These are phyloP conservation scores for Synchytrium microbalum DNA, from an alignment of 371 early-diverging fungal species.

Conservation along the genomic window DNA sequence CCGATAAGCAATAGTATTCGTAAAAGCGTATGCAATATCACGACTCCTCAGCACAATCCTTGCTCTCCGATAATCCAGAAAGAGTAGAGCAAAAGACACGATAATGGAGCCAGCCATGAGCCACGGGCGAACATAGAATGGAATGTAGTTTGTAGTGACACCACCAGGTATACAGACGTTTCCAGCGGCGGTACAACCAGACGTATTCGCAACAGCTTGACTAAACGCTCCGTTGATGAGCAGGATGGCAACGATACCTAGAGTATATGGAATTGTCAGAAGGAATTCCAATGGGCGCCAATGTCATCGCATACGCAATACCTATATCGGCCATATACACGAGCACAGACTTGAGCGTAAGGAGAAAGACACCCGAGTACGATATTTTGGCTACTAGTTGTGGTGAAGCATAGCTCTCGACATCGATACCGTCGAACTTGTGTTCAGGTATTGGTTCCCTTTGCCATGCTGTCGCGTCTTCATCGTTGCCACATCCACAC, in stretches of 20 bases:
- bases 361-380: slow-evolving; percentile 1
- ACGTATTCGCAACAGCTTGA: background rate
- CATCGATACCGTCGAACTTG: slow-evolving; percentile 5
- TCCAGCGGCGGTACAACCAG: background rate
- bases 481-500: too few relatives aligned
- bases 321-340: slow-evolving; percentile 7
- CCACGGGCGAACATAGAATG: slow-evolving; percentile 23
- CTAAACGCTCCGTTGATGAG: background rate
- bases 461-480: background rate
- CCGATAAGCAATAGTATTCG: slow-evolving; percentile 47
- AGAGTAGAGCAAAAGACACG: slow-evolving; percentile 47
- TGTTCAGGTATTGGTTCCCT: background rate
- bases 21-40: slow-evolving; percentile 62
- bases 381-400: background rate
- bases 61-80: slow-evolving; percentile 52
- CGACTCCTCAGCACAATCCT: slow-evolving; percentile 39
- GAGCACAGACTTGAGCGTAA: background rate
- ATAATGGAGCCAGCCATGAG: slow-evolving; percentile 54
- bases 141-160: background rate
- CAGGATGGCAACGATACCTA: too few relatives aligned
- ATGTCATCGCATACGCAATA: background rate
- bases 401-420: background rate
- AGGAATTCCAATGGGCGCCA: background rate
- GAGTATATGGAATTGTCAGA: too few relatives aligned
- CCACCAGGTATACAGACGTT: background rate